Evolutionary conservation across 2,329 filamentous ascomycete genomes (phyloP).

Genomic region (Colletotrichum tanaceti): DNA sequence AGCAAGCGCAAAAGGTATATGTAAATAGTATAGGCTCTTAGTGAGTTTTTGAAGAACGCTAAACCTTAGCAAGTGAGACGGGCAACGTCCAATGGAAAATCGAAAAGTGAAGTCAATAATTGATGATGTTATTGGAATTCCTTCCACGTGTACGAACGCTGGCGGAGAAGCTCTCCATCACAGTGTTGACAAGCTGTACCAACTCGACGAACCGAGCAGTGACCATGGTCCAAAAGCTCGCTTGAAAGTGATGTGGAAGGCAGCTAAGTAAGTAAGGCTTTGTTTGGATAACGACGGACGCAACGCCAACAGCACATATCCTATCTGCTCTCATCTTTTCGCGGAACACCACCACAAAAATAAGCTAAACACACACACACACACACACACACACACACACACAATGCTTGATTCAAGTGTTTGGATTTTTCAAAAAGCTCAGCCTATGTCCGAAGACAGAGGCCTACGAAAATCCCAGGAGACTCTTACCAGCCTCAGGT

Average conservation of each 20-base stretch:
- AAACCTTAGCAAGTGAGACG: not conserved
- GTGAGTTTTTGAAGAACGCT: not conserved
- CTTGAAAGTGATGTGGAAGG: too few species aligned
- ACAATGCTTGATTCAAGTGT: too few species aligned
- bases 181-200: not conserved
- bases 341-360: too few species aligned
- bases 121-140: slow-evolving; percentile 22
- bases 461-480: slow-evolving; percentile 1
- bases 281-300: too few species aligned
- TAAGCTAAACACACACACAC: too few species aligned
- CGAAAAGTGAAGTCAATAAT: not conserved
- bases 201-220: not conserved
- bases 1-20: too few species aligned
- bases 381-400: too few species aligned
- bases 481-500: slow-evolving; percentile 5
- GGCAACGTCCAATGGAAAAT: not conserved
- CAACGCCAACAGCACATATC: too few species aligned
- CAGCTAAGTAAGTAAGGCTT: too few species aligned
- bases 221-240: not conserved
- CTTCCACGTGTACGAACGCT: slow-evolving; percentile 22
- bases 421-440: not conserved
- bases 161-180: slow-evolving; percentile 16
- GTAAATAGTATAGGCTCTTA: not conserved
- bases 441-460: not conserved
- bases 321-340: too few species aligned